phyloP scores from a whole-genome alignment of 106 monocot species.

The Dendrobium catenatum region DNA sequence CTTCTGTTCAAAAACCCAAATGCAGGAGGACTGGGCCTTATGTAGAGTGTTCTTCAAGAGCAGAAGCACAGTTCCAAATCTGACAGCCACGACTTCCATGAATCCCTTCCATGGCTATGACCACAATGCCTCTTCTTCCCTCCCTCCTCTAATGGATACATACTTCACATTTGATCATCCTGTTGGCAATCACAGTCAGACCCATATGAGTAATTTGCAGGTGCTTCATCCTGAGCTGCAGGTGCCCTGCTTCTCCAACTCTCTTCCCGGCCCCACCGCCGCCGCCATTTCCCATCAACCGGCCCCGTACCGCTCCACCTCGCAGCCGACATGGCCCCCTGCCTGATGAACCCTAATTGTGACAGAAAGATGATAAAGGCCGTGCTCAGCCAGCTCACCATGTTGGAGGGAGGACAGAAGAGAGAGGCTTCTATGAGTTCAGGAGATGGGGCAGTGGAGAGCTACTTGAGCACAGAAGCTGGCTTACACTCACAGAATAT shows the following conservation, averaged over 20 bases:
- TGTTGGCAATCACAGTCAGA: background rate
- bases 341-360: conserved; percentile 1
- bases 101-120: conserved; percentile 16
- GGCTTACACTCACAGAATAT: background rate
- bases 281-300: background rate
- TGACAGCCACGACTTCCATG: background rate
- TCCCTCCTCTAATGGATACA: conserved; percentile 54
- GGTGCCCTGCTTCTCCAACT: conserved; percentile 92
- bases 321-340: background rate
- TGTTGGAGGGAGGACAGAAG: conserved; percentile 12
- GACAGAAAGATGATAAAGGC: conserved; percentile 25
- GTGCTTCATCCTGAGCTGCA: conserved; percentile 29
- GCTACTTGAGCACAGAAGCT: background rate
- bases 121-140: conserved; percentile 39
- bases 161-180: conserved; percentile 26
- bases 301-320: background rate
- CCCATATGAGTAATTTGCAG: conserved; percentile 15
- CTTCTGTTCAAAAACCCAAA: background rate
- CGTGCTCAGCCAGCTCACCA: conserved; percentile 30
- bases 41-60: conserved; percentile 80
- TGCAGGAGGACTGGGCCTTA: conserved; percentile 80
- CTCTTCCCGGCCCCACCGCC: background rate
- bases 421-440: conserved; percentile 1
- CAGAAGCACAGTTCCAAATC: conserved; percentile 16
- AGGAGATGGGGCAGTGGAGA: background rate